Evolutionary conservation across 2,329 filamentous ascomycete genomes (phyloP).

Genomic region (Conoideocrella luteorostrata): DNA sequence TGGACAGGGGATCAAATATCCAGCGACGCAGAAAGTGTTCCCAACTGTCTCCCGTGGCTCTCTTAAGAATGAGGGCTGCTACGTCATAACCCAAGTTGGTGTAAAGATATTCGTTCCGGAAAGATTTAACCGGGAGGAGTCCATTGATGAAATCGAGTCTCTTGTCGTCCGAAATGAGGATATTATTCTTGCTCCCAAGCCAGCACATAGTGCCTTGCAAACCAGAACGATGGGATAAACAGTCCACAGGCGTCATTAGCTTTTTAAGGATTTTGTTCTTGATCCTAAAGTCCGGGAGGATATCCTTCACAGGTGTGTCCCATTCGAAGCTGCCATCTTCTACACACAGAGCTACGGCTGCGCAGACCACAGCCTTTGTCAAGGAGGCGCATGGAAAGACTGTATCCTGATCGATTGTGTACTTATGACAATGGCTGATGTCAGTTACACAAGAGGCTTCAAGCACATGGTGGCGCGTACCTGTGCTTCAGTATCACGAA

Average conservation of each 20-base stretch:
- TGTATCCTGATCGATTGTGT: neutral
- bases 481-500: neutral
- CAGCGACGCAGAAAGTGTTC: too few species aligned
- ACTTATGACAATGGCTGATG: too few species aligned
- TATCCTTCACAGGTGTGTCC: neutral
- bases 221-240: neutral
- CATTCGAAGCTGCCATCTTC: neutral
- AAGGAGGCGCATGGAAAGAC: neutral
- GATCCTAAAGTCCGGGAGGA: neutral
- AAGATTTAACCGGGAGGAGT: neutral
- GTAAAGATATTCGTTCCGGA: neutral
- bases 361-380: neutral
- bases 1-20: neutral
- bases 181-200: too few species aligned
- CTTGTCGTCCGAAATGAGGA: neutral
- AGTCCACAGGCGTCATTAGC: neutral
- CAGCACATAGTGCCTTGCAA: neutral
- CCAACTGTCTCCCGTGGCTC: too few species aligned
- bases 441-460: too few species aligned
- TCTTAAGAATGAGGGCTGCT: neutral
- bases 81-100: neutral
- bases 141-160: too few species aligned
- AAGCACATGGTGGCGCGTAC: neutral
- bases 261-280: too few species aligned
- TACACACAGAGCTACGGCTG: neutral